These are phyloP conservation scores for Fusarium chuoi DNA, from an alignment of 2,329 filamentous ascomycete species.

Conservation along the genomic window DNA sequence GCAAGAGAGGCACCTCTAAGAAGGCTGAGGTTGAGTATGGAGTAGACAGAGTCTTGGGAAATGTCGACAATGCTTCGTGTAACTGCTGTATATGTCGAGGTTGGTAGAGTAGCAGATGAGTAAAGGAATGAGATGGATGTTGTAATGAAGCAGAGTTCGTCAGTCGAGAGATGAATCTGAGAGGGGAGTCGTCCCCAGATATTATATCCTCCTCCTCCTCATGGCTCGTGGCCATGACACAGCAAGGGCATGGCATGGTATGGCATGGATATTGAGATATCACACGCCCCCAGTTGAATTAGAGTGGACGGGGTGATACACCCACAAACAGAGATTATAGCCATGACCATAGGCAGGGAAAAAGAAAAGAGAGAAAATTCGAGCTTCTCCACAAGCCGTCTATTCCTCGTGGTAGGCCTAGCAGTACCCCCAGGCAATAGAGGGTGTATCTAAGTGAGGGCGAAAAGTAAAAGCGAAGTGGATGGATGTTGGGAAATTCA, in stretches of 20 bases:
- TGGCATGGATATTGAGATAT: conserved; percentile 7
- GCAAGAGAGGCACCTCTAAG: not conserved
- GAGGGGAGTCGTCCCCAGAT: conserved; percentile 30
- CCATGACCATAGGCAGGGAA: not conserved
- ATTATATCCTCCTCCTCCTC: conserved; percentile 37
- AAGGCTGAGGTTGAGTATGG: not conserved
- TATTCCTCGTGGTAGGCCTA: conserved; percentile 38
- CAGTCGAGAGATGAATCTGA: not conserved
- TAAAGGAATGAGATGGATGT: conserved; percentile 8
- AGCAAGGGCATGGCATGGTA: conserved; percentile 16
- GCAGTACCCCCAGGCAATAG: not conserved
- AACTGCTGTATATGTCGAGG: not conserved
- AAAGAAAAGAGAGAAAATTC: conserved; percentile 26
- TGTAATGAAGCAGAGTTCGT: conserved; percentile 9
- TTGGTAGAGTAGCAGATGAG: not conserved
- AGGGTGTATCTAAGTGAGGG: conserved; percentile 13
- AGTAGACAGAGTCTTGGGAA: not conserved
- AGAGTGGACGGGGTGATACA: conserved; percentile 20
- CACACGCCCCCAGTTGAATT: conserved; percentile 25
- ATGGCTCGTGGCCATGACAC: conserved; percentile 8
- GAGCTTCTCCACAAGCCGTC: conserved; percentile 44
- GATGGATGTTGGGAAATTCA: conserved; percentile 9
- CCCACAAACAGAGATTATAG: conserved; percentile 28
- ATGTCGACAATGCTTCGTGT: not conserved
- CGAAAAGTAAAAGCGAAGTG: not conserved